Evolutionary conservation across 805 yeast genomes (phyloP), one percentile per base, ranked within the genome.

Genomic region (Lachancea sp.): DNA sequence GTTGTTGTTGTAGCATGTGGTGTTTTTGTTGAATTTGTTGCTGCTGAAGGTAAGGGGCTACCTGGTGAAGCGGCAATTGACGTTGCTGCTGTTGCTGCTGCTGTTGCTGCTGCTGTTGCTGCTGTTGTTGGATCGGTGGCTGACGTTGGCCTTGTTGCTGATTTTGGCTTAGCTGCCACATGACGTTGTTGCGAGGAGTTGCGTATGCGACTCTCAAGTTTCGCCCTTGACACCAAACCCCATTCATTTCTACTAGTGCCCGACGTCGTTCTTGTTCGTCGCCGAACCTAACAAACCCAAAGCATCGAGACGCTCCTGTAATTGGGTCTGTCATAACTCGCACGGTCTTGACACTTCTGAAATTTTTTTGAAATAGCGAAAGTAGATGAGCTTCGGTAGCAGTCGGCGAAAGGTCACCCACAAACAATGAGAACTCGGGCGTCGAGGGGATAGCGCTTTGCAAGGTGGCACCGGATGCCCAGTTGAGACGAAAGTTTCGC

Each of bases 271-370:
- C 90, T 29, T 65, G 71, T 47, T 81, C 87, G 49, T 75, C 77
- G 17, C 82, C 74, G 56, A 83, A 83, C 46, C 94, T 66, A 20
- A 83, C 88, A 61, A 83, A 83, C 0, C 92, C 92, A 62, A 83
- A 83, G 52, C 92, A 81, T 48, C 90, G 68, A 2, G 87, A 79
- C 21, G 80, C 74, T 0, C 89, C 89, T 11, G 83, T 73, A 5
- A 83, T 73, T 2, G 92, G 92, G 55, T 83, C 90, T 0, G 92
- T 83, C 90, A 83, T 83, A 8, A 83, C 90, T 45, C 92, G 67
- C 5, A 83, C 92, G 2, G 92, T 83, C 51, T 81, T 82, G 29
- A 83, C 81, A 7, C 85, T 74, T 38, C 67, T 66, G 62, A 74
- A 83, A 42, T 71, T 71, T 31, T 75, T 72, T 58, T 83, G 90